Percentiles rank a stretch among this genome's conserved stretches.
Conservation (phyloP, 306 rosid species). For the Pyrus betulifolia region DNA sequence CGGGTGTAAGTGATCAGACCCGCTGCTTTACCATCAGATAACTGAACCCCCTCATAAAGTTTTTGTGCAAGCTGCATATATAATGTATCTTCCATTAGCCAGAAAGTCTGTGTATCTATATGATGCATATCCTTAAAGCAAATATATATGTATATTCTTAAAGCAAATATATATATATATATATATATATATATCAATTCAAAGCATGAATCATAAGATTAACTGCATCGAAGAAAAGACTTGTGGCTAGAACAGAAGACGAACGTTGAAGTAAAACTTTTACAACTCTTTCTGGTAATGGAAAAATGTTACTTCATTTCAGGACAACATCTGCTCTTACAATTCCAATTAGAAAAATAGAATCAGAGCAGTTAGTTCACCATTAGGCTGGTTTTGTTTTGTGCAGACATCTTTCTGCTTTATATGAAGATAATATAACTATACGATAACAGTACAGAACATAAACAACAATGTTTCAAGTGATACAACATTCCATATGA, state of each 20-base stretch:
- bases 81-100: conserved; percentile 9
- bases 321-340: background rate
- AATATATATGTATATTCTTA: background rate
- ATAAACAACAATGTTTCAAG: background rate
- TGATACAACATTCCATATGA: background rate
- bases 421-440: background rate
- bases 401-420: background rate
- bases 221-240: background rate
- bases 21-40: conserved; percentile 59
- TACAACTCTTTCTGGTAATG: background rate
- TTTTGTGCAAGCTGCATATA: conserved; percentile 86
- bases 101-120: background rate
- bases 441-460: background rate
- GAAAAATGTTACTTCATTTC: background rate
- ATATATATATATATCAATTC: no score
- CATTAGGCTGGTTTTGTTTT: background rate
- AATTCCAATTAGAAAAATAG: background rate
- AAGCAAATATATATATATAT: background rate
- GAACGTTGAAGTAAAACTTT: background rate
- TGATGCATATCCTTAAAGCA: background rate
- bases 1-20: conserved; percentile 85
- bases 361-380: background rate
- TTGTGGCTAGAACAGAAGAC: background rate
- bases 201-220: background rate
- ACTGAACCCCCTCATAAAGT: conserved; percentile 91